Percentiles rank a stretch among this genome's conserved stretches.
These are phyloP conservation scores for Rusavskia elegans DNA, from an alignment of 495 filamentous ascomycete genomes.

Conservation along the genomic window DNA sequence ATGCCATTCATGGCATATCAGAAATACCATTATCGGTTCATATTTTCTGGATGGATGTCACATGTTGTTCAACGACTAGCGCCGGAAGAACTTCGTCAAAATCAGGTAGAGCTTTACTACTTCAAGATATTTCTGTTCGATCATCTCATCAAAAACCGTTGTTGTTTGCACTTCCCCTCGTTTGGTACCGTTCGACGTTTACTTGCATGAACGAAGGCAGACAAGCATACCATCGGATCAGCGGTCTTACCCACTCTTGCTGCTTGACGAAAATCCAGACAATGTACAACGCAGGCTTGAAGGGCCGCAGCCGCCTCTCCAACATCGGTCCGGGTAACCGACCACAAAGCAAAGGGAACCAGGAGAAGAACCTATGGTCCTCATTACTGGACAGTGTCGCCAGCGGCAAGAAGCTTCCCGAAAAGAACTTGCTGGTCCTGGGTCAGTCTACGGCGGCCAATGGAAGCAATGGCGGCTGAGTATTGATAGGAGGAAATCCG, in stretches of 20 bases:
- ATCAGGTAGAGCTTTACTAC: too few relatives aligned
- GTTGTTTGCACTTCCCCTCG: too few relatives aligned
- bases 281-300: not conserved
- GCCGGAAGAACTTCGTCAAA: too few relatives aligned
- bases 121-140: too few relatives aligned
- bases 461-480: not conserved
- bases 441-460: constrained; percentile 31
- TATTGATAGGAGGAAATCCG: constrained; percentile 55
- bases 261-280: not conserved
- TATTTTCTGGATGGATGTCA: not conserved
- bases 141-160: too few relatives aligned
- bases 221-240: too few relatives aligned
- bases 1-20: constrained; percentile 65
- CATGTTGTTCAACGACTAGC: too few relatives aligned
- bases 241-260: not conserved
- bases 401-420: constrained; percentile 76
- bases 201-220: too few relatives aligned
- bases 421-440: constrained; percentile 80
- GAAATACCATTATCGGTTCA: not conserved
- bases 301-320: not conserved
- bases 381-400: constrained; percentile 83
- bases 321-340: constrained; percentile 15
- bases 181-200: too few relatives aligned
- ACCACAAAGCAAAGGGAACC: constrained; percentile 50
- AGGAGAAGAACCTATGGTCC: constrained; percentile 85